Evolutionary conservation across 495 filamentous ascomycete genomes (phyloP).

Genomic region (Schizothecium vesticola): DNA sequence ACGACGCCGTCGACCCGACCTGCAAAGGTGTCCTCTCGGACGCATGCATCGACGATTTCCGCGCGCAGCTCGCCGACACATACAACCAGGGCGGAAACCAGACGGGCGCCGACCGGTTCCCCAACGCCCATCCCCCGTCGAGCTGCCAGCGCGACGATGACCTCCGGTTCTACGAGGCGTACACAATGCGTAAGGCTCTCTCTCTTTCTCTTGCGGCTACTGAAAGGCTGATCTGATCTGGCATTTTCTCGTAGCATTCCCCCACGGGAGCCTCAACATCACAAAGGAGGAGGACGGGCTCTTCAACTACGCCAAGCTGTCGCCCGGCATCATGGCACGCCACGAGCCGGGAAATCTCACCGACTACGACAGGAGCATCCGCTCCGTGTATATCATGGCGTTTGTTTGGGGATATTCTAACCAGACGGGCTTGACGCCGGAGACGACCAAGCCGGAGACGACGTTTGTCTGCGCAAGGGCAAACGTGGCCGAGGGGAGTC

Average conservation of each 20-base stretch:
- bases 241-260: not conserved
- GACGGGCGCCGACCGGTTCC: not conserved
- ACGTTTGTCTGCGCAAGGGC: not conserved
- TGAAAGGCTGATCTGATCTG: not conserved
- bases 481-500: not conserved
- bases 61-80: not conserved
- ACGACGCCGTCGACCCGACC: not conserved
- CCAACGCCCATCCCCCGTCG: not conserved
- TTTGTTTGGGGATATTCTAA: not conserved
- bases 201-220: not conserved
- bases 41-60: not conserved
- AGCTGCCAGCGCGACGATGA: not conserved
- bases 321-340: not conserved
- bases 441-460: not conserved
- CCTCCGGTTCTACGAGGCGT: not conserved
- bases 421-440: not conserved
- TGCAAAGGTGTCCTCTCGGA: not conserved
- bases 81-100: not conserved
- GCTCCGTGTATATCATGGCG: not conserved
- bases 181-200: not conserved
- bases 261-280: not conserved
- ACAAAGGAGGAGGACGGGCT: not conserved
- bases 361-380: not conserved
- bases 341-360: not conserved
- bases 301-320: not conserved